Evolutionary conservation across 2,329 filamentous ascomycete species (phyloP), one percentile per base, ranked within the genome.

Genomic region (Conoideocrella luteorostrata): DNA sequence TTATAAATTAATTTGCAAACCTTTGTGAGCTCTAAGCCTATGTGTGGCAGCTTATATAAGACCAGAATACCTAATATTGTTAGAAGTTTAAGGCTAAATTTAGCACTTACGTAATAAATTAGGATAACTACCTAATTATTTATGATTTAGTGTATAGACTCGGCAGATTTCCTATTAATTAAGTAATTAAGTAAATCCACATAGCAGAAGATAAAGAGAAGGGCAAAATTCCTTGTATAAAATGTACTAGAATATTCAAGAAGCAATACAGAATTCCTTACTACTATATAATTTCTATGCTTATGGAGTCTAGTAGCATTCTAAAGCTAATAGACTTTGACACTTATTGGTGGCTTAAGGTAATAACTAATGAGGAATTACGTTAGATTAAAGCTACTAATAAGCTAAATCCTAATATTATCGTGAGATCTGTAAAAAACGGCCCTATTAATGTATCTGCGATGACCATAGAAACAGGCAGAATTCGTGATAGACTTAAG

Each of bases 301-400:
- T 10, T 15, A 26, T 28, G 9, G 36, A 39, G n/a, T 28, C 22
- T 7, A 9, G 23, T 3, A 11, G 29, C 22, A 7, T 17, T 39
- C 36, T 39, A 18, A 4, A 29, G 36, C 5, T 39, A 17, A 39
- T 23, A 28, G 24, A 39, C n/a, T 23, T 39, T 28, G 5, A 39
- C 21, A 6, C 22, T 39, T n/a, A 39, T 13, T 39, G 22, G 36
- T 39, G 22, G 36, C 36, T 29, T n/a, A 29, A 39, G 24, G 36
- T 23, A 4, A 17, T n/a, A 28, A 39, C n/a, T 18, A 11, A 34
- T 20, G 12, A 34, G 6, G 3, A 34, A 12, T 2, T 3, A 6
- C 15, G 15, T 7, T n/a, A 18, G 4, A 17, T 34, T 34, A 20
- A 34, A 18, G 32, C 32, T 12, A 9, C 15, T 9, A 18, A 34